Evolutionary conservation across 768 basidiomycete species (phyloP).

Genomic region (Kwoniella mangroviensis): DNA sequence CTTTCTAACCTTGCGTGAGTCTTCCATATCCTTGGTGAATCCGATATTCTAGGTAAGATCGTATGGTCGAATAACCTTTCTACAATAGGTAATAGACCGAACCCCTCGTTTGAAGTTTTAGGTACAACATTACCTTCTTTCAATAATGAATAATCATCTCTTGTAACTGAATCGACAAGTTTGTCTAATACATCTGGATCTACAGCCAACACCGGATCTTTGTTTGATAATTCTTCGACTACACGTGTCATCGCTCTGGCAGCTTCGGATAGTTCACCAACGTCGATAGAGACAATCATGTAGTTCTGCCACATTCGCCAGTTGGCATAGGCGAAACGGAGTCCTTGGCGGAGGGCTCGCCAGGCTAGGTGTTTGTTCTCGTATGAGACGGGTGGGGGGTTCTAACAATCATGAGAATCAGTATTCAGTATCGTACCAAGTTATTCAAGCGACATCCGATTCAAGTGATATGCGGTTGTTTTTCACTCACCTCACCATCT

Average conservation of each 20-base stretch:
- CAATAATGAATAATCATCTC: slow-evolving; percentile 56
- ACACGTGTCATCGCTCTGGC: slow-evolving; percentile 80
- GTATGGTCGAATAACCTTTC: slow-evolving; percentile 73
- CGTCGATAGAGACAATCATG: slow-evolving; percentile 88
- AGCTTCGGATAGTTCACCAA: slow-evolving; percentile 88
- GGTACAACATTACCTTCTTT: slow-evolving; percentile 32
- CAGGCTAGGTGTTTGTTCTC: slow-evolving; percentile 82
- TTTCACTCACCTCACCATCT: slow-evolving; percentile 35
- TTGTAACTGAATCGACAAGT: slow-evolving; percentile 83
- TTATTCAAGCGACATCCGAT: neutral
- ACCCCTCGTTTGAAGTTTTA: slow-evolving; percentile 67
- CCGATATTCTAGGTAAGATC: slow-evolving; percentile 79
- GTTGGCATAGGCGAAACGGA: slow-evolving; percentile 81
- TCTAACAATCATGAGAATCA: slow-evolving; percentile 1
- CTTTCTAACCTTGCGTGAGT: slow-evolving; percentile 80
- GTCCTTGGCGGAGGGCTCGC: slow-evolving; percentile 86
- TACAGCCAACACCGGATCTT: slow-evolving; percentile 63
- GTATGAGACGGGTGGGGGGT: slow-evolving; percentile 53
- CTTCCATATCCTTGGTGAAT: slow-evolving; percentile 74
- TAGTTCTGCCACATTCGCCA: slow-evolving; percentile 99
- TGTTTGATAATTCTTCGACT: slow-evolving; percentile 65
- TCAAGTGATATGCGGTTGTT: neutral
- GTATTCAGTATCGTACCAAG: no score
- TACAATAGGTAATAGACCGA: slow-evolving; percentile 71
- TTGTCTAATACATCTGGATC: slow-evolving; percentile 88